Evolutionary conservation across 768 basidiomycete species (phyloP).

Genomic region (Terana coerulea): DNA sequence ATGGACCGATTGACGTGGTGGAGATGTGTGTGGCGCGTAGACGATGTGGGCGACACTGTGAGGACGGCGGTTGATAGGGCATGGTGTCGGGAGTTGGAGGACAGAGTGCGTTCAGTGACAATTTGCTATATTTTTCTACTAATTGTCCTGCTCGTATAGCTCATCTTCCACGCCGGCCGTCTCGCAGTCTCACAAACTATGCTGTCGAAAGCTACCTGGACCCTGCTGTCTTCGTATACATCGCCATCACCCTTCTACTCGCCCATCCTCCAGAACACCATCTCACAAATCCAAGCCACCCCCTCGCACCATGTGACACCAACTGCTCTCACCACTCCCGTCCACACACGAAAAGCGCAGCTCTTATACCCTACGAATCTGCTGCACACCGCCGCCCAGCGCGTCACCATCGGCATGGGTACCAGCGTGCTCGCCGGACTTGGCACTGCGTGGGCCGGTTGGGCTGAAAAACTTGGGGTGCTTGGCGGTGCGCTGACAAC

Average conservation of each 20-base stretch:
- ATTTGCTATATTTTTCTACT: not conserved
- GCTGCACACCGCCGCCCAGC: conserved; percentile 65
- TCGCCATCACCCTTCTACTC: conserved; percentile 40
- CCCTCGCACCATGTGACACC: conserved; percentile 44
- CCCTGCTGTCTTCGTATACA: conserved; percentile 36
- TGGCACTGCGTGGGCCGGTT: conserved; percentile 58
- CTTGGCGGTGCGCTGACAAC: conserved; percentile 31
- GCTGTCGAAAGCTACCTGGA: conserved; percentile 38
- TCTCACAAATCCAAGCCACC: conserved; percentile 48
- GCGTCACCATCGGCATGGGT: conserved; percentile 46
- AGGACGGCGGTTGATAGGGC: conserved; percentile 27
- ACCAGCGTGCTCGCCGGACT: conserved; percentile 46
- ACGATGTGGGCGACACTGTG: conserved; percentile 35
- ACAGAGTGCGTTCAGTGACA: conserved; percentile 15
- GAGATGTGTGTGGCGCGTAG: conserved; percentile 37
- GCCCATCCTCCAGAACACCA: conserved; percentile 52
- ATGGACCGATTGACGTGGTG: conserved; percentile 36
- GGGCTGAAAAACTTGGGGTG: conserved; percentile 50
- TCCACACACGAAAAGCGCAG: conserved; percentile 48
- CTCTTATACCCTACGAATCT: conserved; percentile 54
- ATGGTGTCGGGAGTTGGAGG: conserved; percentile 35
- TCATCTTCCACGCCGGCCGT: conserved; percentile 62
- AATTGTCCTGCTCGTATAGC: conserved; percentile 34
- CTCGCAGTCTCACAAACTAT: conserved; percentile 45
- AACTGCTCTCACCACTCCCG: conserved; percentile 44